Evolutionary conservation across 139 green algal species (phyloP).

Genomic region (Spirogloea muscicola): DNA sequence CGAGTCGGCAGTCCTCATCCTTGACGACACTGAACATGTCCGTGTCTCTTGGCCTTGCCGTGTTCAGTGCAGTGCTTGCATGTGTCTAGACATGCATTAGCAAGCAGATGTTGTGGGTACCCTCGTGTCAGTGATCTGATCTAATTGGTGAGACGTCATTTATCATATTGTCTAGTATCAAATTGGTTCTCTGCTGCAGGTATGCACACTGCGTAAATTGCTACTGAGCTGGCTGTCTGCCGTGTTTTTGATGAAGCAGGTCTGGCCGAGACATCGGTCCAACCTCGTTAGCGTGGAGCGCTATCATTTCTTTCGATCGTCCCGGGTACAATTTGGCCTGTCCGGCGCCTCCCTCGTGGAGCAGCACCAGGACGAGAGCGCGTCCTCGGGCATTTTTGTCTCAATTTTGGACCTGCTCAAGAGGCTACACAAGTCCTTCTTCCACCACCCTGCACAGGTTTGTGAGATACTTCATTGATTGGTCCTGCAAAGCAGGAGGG

Average conservation of each 20-base stretch:
- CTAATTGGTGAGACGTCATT: neutral
- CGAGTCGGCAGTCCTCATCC: conserved; percentile 68
- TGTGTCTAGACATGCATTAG: too few relatives aligned
- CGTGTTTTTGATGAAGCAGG: too few relatives aligned
- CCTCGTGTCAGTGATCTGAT: too few relatives aligned
- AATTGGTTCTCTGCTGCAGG: too few relatives aligned
- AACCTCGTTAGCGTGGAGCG: conserved; percentile 80
- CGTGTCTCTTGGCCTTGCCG: too few relatives aligned
- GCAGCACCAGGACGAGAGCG: conserved; percentile 59
- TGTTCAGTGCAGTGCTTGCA: too few relatives aligned
- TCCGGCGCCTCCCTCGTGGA: conserved; percentile 55
- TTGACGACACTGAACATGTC: conserved; percentile 84
- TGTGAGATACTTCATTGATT: too few relatives aligned
- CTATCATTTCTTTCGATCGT: conserved; percentile 86
- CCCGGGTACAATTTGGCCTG: conserved; percentile 40
- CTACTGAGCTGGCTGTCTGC: too few relatives aligned
- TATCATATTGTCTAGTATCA: too few relatives aligned
- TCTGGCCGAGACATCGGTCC: conserved; percentile 75
- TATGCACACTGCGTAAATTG: too few relatives aligned
- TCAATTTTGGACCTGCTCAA: conserved; percentile 55
- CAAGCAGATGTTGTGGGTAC: too few relatives aligned
- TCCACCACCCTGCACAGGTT: conserved; percentile 24
- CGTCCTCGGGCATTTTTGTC: conserved; percentile 51
- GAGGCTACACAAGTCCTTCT: conserved; percentile 57
- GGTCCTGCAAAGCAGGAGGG: too few relatives aligned